Conservation (phyloP, 1,284 basidiomycete species). For the Tylopilus sp. region DNA sequence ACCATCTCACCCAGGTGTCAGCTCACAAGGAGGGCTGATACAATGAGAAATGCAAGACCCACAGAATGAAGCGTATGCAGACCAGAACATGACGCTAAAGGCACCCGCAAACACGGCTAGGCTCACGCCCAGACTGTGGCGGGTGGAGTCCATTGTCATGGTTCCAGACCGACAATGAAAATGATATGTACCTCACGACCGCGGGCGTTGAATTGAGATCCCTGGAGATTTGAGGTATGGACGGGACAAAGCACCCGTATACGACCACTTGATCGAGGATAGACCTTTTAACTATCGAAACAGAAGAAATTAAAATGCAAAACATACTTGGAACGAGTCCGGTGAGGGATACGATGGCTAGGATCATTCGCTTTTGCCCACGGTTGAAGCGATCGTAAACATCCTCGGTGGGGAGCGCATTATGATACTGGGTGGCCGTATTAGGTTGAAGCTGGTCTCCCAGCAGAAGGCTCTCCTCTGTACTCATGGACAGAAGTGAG, state of each 20-base stretch:
- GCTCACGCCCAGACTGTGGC: conserved; percentile 27
- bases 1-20: conserved; percentile 33
- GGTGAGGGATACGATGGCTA: conserved; percentile 38
- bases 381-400: conserved; percentile 42
- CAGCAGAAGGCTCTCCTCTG: conserved; percentile 17
- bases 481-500: neutral
- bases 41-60: conserved; percentile 6
- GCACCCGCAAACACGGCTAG: conserved; percentile 26
- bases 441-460: conserved; percentile 4
- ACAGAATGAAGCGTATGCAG: conserved; percentile 29
- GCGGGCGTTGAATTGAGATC: conserved; percentile 39
- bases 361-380: conserved; percentile 37
- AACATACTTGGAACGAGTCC: conserved; percentile 26
- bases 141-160: neutral
- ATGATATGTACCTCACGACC: conserved; percentile 38
- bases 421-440: neutral
- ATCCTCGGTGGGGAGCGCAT: conserved; percentile 15
- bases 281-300: neutral
- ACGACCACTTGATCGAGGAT: conserved; percentile 38
- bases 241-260: conserved; percentile 44
- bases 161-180: neutral
- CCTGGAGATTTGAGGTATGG: conserved; percentile 42
- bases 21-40: neutral
- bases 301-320: neutral
- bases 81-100: conserved; percentile 27